phyloP scores from a whole-genome alignment of 768 basidiomycete genomes.

The Tulasnella sp. region DNA sequence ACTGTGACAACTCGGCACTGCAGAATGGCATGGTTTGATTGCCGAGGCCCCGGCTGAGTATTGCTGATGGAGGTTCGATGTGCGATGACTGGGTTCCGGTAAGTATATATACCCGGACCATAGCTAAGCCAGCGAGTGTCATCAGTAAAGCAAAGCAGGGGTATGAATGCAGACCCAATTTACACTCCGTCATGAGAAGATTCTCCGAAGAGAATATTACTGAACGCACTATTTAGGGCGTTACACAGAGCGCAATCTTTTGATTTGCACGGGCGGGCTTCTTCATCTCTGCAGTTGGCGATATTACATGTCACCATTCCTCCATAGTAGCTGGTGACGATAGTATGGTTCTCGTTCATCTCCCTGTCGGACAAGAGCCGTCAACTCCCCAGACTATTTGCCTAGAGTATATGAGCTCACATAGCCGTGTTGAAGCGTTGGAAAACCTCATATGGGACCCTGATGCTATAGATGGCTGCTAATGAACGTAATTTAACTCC shows the following conservation, averaged over 20 bases:
- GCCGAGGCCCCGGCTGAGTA: too few relatives aligned
- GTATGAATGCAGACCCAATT: neutral
- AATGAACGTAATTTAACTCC: neutral
- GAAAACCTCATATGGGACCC: neutral
- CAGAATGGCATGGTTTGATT: too few relatives aligned
- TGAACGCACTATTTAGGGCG: neutral
- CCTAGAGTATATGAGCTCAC: neutral
- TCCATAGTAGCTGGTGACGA: neutral
- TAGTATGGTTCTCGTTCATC: neutral
- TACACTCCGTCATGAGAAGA: neutral
- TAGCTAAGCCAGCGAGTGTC: neutral
- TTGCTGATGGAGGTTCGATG: neutral
- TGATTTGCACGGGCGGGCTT: neutral
- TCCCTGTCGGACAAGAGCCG: neutral
- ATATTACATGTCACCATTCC: neutral
- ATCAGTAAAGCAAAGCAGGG: neutral
- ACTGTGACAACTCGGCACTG: too few relatives aligned
- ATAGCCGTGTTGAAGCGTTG: neutral
- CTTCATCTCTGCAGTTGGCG: neutral
- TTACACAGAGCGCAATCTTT: neutral
- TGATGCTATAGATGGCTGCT: neutral
- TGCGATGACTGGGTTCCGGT: neutral
- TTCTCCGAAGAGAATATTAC: neutral
- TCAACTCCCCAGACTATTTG: too few relatives aligned
- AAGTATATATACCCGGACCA: neutral